Evolutionary conservation across 2,329 filamentous ascomycete species (phyloP), one percentile per base, ranked within the genome.

Genomic region (Fusarium pseudocircinatum): DNA sequence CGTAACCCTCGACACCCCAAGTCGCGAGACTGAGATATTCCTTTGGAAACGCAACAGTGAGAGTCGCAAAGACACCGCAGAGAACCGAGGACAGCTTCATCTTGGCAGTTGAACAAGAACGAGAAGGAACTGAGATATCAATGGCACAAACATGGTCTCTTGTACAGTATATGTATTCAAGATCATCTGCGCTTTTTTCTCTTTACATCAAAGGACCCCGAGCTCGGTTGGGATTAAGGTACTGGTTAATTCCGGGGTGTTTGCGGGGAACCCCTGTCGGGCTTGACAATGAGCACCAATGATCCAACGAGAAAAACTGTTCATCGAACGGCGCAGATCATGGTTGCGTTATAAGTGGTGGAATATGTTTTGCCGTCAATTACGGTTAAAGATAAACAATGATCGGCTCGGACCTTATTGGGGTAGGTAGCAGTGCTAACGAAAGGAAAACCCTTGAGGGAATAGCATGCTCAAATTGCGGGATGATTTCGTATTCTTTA

Each of bases 1-100:
- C 81, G 34, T 79, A 78, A 4, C 75, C 75, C 28, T 77, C 75
- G 15, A 78, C 59, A 3, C 70, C 75, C 75, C 74, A 78, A 26
- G 75, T 73, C 8, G 74, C 75, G 5, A 77, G 28, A 28, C 68
- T 73, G 34, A 67, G 69, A 6, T 76, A 76, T 11, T 71, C 66
- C 9, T 61, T 60, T 24, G 74, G 72, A 28, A 76, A 73, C 3
- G 74, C 74, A 15, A 63, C 43, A 32, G 52, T 47, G 0, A 76
- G 26, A 14, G 68, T 63, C 24, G 57, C 73, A 10, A 75, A 63
- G 47, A 73, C 64, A 18, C 60, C 68, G 28, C 56, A 49, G 15
- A 75, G 32, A 15, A 66, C 50, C 28, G 64, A 50, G 18, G 63
- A 62, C 39, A 75, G 28, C 64, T 75, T 75, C 73, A 75, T 75